A percentile compares a stretch with the other conserved stretches of the same genome.
These are phyloP conservation scores for Inga leiocalycina DNA, from an alignment of 306 rosid genomes.

Conservation along the genomic window DNA sequence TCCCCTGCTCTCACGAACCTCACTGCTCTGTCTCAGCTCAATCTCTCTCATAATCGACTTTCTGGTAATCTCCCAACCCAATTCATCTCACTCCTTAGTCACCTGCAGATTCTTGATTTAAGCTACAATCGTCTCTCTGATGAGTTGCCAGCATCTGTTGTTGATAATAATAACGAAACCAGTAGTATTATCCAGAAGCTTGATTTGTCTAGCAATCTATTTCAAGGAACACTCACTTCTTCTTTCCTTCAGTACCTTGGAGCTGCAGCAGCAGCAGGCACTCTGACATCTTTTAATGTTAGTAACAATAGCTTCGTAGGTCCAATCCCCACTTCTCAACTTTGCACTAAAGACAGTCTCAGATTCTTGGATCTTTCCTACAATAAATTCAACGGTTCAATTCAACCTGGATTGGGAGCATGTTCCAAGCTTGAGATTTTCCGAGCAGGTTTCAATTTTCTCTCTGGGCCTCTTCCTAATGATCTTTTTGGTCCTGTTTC, in stretches of 20 bases:
- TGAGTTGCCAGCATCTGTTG: conserved; percentile 37
- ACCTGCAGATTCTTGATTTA: conserved; percentile 56
- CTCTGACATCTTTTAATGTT: conserved; percentile 66
- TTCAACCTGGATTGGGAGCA: conserved; percentile 58
- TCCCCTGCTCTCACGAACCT: conserved; percentile 46
- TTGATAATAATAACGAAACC: background rate
- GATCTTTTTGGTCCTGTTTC: conserved; percentile 55
- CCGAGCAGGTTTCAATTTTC: conserved; percentile 77
- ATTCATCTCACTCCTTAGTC: conserved; percentile 46
- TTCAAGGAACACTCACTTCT: conserved; percentile 61
- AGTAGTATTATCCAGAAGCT: conserved; percentile 42
- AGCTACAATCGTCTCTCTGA: conserved; percentile 59
- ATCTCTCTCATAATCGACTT: conserved; percentile 66
- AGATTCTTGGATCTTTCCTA: conserved; percentile 67
- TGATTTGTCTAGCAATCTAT: conserved; percentile 76
- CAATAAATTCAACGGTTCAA: conserved; percentile 53
- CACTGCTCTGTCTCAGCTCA: conserved; percentile 52
- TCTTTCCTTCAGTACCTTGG: conserved; percentile 47
- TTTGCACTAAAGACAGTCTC: conserved; percentile 48
- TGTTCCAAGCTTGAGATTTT: conserved; percentile 70
- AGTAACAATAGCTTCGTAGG: conserved; percentile 82
- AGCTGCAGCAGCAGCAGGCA: conserved; percentile 38
- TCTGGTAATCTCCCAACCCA: conserved; percentile 52
- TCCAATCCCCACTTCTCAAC: conserved; percentile 50
- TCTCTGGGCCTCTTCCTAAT: conserved; percentile 62